Base-by-base conservation (phyloP, 305 asterid genomes). In the Fraxinus angustifolia region DNA sequence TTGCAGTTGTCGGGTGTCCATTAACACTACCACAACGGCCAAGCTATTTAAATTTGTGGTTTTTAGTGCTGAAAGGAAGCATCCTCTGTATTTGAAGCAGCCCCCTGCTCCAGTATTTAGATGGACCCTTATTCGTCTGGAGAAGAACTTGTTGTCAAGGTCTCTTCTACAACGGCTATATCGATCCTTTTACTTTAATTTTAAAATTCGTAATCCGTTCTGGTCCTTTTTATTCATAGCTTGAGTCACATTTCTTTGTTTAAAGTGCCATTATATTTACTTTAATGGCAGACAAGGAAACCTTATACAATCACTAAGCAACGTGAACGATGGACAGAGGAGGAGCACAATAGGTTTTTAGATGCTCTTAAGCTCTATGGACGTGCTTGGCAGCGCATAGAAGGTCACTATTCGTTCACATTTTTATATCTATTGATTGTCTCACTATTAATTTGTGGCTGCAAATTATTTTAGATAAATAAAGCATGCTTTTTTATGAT, bases 351-450 rank as follows among this genome's bases (percentile, higher is more conserved):
- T 82, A 89, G 91, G 89, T 95, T 95, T 89, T 85, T 95, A 35
- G 99, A 93, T 79, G 99, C 99, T 76, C 90, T 95, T 88, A 95
- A 92, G 90, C 97, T 93, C 82, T 89, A 93, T 86, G 99, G 99
- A 48, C 99, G 97, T 42, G 94, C 99, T 85, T 95, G 98, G 99
- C 99, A 95, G 91, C 96, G 98, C 38, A 95, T 95, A 86, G 97
- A 95, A 95, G 99, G 99, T 95, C 33, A 4, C 81, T 75, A 76
- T 75, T 84, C 50, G 83, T 53, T 53, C 38, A 35, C 53, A 33
- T 23, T 70, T 70, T 70, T 70, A 30, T 14, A 31, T 70, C 23
- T 70, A 2, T 70, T 33, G 42, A 70, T 14, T 31, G 23, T 14
- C 42, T 2, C 3, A 70, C 75, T 5, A 14, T 30, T 70, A 33